phyloP scores from a whole-genome alignment of 1,284 basidiomycete genomes.

The Fomes fomentarius region DNA sequence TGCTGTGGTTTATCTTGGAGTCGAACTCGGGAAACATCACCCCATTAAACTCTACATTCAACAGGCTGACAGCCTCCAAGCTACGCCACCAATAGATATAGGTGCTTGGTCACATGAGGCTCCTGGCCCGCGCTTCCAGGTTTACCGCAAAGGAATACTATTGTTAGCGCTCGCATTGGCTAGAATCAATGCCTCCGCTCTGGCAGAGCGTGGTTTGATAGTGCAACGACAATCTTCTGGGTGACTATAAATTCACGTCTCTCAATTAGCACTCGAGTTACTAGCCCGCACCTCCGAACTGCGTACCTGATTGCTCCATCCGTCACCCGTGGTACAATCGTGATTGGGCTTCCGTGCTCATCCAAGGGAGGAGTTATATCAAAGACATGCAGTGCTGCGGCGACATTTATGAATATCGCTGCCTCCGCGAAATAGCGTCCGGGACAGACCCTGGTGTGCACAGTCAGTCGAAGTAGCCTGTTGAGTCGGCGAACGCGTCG shows the following conservation, averaged over 20 bases:
- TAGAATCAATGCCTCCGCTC: background rate
- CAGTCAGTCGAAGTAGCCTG: too few species aligned
- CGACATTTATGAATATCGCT: conserved; percentile 1
- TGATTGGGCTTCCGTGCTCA: background rate
- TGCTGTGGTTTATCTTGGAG: too few species aligned
- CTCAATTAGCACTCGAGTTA: background rate
- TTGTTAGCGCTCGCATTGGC: background rate
- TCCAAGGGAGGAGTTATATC: conserved; percentile 1
- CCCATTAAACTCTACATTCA: too few species aligned
- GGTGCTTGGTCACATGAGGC: too few species aligned
- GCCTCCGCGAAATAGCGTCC: conserved; percentile 38
- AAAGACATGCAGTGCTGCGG: conserved; percentile 4
- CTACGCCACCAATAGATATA: too few species aligned
- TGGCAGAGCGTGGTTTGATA: conserved; percentile 7
- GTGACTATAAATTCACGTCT: too few species aligned
- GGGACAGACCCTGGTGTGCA: conserved; percentile 25
- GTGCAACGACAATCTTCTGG: conserved; percentile 15
- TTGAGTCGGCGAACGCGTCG: too few species aligned
- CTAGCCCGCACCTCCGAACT: background rate
- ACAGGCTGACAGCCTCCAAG: too few species aligned
- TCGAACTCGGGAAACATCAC: too few species aligned
- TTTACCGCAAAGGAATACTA: too few species aligned
- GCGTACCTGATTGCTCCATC: background rate
- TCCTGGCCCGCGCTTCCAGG: too few species aligned
- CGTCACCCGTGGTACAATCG: background rate